Conservation (phyloP, 2,329 filamentous ascomycete species). For the Fusarium poae region DNA sequence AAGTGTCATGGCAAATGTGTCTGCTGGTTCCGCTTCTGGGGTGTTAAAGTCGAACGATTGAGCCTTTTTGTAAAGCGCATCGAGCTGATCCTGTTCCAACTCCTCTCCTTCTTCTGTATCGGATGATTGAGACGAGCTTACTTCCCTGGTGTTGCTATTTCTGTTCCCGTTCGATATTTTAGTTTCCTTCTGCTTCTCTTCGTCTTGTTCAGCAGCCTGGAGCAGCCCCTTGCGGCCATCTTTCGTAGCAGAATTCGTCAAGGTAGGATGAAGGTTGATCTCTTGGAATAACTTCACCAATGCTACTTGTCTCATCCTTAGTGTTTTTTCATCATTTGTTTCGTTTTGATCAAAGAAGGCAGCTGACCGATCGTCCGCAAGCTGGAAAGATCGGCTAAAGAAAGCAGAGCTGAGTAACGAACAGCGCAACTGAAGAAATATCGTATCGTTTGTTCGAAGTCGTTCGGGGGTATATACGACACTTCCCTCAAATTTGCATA, state of each 20-base stretch:
- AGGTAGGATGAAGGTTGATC: conserved; percentile 83
- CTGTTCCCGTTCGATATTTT: conserved; percentile 50
- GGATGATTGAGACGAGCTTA: conserved; percentile 67
- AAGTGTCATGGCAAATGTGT: conserved; percentile 84
- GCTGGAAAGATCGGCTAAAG: conserved; percentile 68
- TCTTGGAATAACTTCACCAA: conserved; percentile 91
- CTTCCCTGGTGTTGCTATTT: conserved; percentile 48
- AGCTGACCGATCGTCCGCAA: conserved; percentile 76
- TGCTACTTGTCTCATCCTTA: conserved; percentile 87
- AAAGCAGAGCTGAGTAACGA: conserved; percentile 83
- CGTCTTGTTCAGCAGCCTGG: conserved; percentile 87
- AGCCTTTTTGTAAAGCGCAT: conserved; percentile 93
- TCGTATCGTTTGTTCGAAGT: conserved; percentile 88
- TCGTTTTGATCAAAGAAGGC: conserved; percentile 88
- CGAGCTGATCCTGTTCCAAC: conserved; percentile 94
- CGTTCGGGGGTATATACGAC: conserved; percentile 91
- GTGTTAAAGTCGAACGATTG: conserved; percentile 97
- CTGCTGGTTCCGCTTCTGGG: conserved; percentile 84
- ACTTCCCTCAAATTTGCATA: conserved; percentile 87
- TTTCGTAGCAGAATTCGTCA: conserved; percentile 79
- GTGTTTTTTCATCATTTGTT: conserved; percentile 83
- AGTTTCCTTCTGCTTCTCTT: conserved; percentile 75
- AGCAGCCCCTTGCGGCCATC: conserved; percentile 87
- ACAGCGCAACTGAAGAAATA: conserved; percentile 89
- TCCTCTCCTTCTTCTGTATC: conserved; percentile 88